Base-by-base conservation (phyloP, 2,329 filamentous ascomycete genomes). In the Trichoderma simmonsii region DNA sequence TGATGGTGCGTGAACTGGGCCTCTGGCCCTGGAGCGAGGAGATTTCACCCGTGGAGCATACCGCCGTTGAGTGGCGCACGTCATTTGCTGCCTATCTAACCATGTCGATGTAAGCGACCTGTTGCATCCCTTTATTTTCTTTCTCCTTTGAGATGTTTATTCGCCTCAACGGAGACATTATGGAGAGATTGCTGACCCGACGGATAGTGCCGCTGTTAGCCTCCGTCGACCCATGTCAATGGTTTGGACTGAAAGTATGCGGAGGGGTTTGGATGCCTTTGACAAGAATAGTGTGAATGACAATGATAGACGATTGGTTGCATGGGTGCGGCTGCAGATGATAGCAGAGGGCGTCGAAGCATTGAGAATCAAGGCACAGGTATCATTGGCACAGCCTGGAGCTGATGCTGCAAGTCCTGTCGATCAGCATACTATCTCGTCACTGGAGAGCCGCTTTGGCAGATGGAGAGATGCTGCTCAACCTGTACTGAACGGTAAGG, bases 1-100 rank as follows among this genome's bases (percentile, higher is more conserved):
- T 69, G 3, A 69, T 69, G 65, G 34, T 34, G 9, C 36, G 26
- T 11, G 56, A 60, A 6, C 36, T 61, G 26, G 65, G 65, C 4
- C 54, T 60, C 7, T 68, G 65, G 56, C 65, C 56, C 2, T 60
- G 51, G 64, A 67, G 24, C 32, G 64, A 59, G 64, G 64, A 67
- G 4, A 36, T 28, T 34, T 18, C 9, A 12, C 7, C n/a, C 21
- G 26, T 26, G 56, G 65, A 34, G 7, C n/a, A 34, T 34, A 69
- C 56, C 12, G 15, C 28, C 18, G n/a, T 21, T 30, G 54, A 51
- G 18, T 69, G 56, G 56, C 36, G 36, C 15, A 60, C 28, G 6
- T 48, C n/a, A 1, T 69, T 69, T 1, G 56, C 56, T 34, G 56
- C 26, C 36, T 69, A 69, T 34, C 65, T 69, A 4, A 18, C 34